A percentile compares a stretch with the other conserved stretches of the same genome.
These are phyloP conservation scores for Osmanthus fragrans DNA, from an alignment of 257 asterid species.

Conservation along the genomic window DNA sequence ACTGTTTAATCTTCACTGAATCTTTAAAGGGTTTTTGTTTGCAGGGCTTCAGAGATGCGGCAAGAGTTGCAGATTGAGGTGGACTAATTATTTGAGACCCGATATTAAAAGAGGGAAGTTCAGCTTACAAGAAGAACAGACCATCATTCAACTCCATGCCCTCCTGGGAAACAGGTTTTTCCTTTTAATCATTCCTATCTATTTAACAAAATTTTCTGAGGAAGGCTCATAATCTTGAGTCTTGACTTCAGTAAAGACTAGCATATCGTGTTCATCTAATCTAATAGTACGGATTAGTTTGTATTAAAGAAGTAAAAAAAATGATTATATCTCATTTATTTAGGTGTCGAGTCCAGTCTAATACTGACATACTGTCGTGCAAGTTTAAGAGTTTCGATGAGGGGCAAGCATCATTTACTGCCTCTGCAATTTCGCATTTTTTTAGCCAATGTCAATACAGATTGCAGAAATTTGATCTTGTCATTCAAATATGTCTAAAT, in stretches of 20 bases:
- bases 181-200: not conserved
- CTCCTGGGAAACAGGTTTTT: constrained; percentile 81
- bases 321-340: too few relatives aligned
- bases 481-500: not conserved
- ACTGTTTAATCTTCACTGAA: not conserved
- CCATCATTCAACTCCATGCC: constrained; percentile 95
- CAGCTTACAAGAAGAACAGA: constrained; percentile 88
- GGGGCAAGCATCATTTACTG: constrained; percentile 14
- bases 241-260: not conserved
- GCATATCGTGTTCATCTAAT: not conserved
- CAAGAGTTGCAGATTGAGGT: constrained; percentile 84
- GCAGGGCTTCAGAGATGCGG: constrained; percentile 88
- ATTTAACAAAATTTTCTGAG: not conserved
- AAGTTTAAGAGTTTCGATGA: not conserved
- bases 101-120: constrained; percentile 93
- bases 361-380: too few relatives aligned
- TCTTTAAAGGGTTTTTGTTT: not conserved
- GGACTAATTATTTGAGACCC: constrained; percentile 89
- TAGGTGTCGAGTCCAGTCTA: too few relatives aligned
- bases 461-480: not conserved
- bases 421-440: not conserved
- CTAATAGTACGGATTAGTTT: too few relatives aligned
- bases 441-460: not conserved
- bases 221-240: not conserved
- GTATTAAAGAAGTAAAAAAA: not conserved